Percentiles rank a stretch among this genome's conserved stretches.
These are phyloP conservation scores for Aspergillus bridgeri DNA, from an alignment of 495 filamentous ascomycete species.

Conservation along the genomic window DNA sequence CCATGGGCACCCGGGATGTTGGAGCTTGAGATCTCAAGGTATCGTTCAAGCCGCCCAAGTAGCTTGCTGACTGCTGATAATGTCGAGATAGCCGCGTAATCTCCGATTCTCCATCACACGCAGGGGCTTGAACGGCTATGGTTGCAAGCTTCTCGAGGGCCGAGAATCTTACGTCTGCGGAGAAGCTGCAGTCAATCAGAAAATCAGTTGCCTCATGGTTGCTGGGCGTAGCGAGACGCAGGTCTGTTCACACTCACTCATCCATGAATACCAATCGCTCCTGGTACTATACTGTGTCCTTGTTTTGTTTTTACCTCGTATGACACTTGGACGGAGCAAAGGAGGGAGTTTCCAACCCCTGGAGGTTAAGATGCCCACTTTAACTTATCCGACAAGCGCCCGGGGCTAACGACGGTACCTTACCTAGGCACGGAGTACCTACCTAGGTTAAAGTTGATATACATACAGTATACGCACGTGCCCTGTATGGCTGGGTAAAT, in stretches of 20 bases:
- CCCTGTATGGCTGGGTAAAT: no score
- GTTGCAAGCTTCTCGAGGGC: slow-evolving; percentile 71
- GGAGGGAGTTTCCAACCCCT: neutral
- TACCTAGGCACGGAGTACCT: no score
- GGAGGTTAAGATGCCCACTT: neutral
- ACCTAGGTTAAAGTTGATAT: no score
- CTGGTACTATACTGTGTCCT: neutral
- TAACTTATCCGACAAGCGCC: neutral
- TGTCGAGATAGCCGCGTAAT: slow-evolving; percentile 60
- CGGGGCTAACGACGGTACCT: no score
- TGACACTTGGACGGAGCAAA: neutral
- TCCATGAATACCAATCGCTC: slow-evolving; percentile 9
- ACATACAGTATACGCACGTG: neutral
- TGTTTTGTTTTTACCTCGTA: neutral
- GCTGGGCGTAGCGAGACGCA: neutral
- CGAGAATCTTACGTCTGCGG: slow-evolving; percentile 51
- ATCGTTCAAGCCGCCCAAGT: slow-evolving; percentile 39
- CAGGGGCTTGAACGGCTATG: slow-evolving; percentile 52
- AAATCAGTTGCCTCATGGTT: slow-evolving; percentile 6
- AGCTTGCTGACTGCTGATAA: slow-evolving; percentile 32
- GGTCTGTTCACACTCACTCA: slow-evolving; percentile 13
- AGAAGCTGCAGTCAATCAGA: slow-evolving; percentile 25
- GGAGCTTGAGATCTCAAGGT: slow-evolving; percentile 35
- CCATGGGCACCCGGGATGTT: slow-evolving; percentile 51
- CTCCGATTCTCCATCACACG: slow-evolving; percentile 58